These are phyloP conservation scores for Quercus parvula DNA, from an alignment of 306 rosid species.

Conservation along the genomic window DNA sequence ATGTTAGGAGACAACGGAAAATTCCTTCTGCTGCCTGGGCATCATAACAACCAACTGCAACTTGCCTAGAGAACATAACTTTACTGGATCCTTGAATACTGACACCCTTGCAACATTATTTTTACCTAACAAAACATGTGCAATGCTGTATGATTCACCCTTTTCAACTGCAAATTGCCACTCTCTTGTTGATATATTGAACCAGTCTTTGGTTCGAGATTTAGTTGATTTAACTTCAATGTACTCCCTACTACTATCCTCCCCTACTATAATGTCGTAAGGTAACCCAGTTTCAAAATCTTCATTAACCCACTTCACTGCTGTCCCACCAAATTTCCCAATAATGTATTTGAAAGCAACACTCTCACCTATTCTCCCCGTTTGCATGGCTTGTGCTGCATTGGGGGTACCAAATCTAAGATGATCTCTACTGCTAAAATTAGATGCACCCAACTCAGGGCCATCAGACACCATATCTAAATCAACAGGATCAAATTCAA, in stretches of 20 bases:
- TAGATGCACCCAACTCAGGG: constrained; percentile 12
- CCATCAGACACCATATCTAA: constrained; percentile 20
- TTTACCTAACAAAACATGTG: constrained; percentile 46
- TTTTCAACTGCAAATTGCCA: constrained; percentile 79
- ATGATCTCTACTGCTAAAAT: constrained; percentile 38
- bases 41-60: constrained; percentile 63
- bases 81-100: constrained; percentile 62
- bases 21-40: constrained; percentile 50
- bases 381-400: constrained; percentile 40
- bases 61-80: constrained; percentile 56
- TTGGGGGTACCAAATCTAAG: constrained; percentile 51
- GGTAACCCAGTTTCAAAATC: constrained; percentile 70
- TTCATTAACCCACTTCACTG: constrained; percentile 79
- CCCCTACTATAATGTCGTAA: constrained; percentile 55
- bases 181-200: constrained; percentile 60
- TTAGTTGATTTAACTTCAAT: constrained; percentile 89
- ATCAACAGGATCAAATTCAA: constrained; percentile 25
- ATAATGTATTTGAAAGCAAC: constrained; percentile 64
- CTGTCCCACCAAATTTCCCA: constrained; percentile 36
- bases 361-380: constrained; percentile 74
- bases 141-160: constrained; percentile 73
- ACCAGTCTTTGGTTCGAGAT: constrained; percentile 80
- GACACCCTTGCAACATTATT: constrained; percentile 50
- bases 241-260: constrained; percentile 39
- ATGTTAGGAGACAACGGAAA: constrained; percentile 36